phyloP scores from a whole-genome alignment of 2,329 filamentous ascomycete genomes.

The Aspergillus viridinutans region DNA sequence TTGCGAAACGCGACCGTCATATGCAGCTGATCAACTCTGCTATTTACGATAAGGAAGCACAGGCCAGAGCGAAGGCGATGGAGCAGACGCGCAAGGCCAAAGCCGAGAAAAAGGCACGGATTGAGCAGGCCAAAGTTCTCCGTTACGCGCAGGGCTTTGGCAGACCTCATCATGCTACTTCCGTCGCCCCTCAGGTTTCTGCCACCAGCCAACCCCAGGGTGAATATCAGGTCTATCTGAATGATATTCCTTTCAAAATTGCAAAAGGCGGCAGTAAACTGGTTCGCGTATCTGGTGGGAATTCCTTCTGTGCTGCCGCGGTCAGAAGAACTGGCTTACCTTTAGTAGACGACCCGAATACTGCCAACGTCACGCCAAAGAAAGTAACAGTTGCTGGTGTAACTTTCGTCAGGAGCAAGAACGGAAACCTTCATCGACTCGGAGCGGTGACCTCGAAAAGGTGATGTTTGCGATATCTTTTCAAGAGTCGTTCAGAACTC shows the following conservation, averaged over 20 bases:
- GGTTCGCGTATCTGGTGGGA: constrained; percentile 66
- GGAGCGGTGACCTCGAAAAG: constrained; percentile 70
- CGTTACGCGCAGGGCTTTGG: constrained; percentile 34
- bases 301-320: constrained; percentile 3
- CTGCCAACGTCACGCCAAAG: constrained; percentile 68
- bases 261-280: constrained; percentile 78
- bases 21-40: constrained; percentile 78
- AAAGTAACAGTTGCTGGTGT: constrained; percentile 69
- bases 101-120: constrained; percentile 54
- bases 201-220: constrained; percentile 28
- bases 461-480: constrained; percentile 48
- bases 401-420: constrained; percentile 79
- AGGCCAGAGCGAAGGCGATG: constrained; percentile 65
- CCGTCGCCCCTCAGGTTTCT: constrained; percentile 20
- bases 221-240: constrained; percentile 62
- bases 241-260: constrained; percentile 70
- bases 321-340: constrained; percentile 43
- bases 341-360: constrained; percentile 52
- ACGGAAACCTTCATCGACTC: constrained; percentile 77
- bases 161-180: constrained; percentile 11
- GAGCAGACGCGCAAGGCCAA: constrained; percentile 57
- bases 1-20: constrained; percentile 70
- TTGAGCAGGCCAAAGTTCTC: constrained; percentile 44
- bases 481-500: constrained; percentile 13
- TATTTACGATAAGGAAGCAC: constrained; percentile 69